Evolutionary conservation across 139 green algal genomes (phyloP), one percentile per base, ranked within the genome.

Genomic region (Tetraselmis chui): DNA sequence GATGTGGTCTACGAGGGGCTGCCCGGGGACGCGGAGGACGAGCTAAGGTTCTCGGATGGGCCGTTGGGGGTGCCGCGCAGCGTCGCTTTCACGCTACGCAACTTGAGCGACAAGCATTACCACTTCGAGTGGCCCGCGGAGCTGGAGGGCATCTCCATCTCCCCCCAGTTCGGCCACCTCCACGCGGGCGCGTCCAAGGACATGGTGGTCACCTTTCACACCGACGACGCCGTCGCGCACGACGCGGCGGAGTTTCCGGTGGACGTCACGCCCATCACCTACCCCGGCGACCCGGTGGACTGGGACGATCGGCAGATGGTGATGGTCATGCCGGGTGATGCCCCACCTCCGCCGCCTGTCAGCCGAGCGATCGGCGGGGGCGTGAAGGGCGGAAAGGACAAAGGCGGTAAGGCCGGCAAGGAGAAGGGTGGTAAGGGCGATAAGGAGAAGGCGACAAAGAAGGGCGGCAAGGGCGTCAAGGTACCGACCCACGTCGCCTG

Each of bases 1-100:
- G 91, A 94, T 75, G 59, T 97, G 5, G 87, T 85, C 2, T 91
- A 96, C 31, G 86, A 91, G 27, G 82, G 79, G 22, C 83, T 97
- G 81, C 90, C 93, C 5, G 83, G 87, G 29, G 87, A 83, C 32
- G 32, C 80, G 1, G 58, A 89, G 28, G 88, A 94, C 83, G 85
- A 91, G 87, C 84, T 97, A 77, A 82, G 78, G 23, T 84, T 97
- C 76, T 74, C 81, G 24, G 91, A 96, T 77, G 79, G 84, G 2
- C 83, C 85, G n/a, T 29, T 96, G 76, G 84, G 85, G 2, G 76
- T 29, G 0, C 2, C 74, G 0, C 31, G 78, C 23, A 25, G 80
- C 29, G 83, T 87, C 1, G 82, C 84, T 78, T 95, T 93, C 82
- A 86, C 28, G 1, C 18, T 91, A 31, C 75, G 74, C 23, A 89